These are phyloP conservation scores for Hysterium pulicare DNA, from an alignment of 2,329 filamentous ascomycete species.

Conservation along the genomic window DNA sequence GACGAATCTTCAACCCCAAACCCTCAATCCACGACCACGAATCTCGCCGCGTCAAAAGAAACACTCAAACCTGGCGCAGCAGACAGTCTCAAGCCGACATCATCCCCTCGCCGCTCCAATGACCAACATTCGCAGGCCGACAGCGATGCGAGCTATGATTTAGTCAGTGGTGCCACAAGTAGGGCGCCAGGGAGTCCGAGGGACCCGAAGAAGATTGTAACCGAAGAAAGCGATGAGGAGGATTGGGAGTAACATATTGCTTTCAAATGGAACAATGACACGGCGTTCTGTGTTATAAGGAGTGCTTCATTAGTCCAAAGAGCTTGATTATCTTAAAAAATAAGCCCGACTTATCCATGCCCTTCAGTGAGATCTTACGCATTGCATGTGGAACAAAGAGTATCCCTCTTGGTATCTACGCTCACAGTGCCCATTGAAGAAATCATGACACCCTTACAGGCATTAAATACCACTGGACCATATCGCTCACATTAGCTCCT, in stretches of 20 bases:
- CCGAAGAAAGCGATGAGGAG: conserved; percentile 65
- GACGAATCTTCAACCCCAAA: conserved; percentile 39
- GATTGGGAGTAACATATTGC: conserved; percentile 74
- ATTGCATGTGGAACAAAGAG: no score
- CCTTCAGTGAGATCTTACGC: no score
- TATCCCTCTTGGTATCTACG: no score
- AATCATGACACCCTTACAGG: no score
- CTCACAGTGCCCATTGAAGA: no score
- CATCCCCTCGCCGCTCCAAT: conserved; percentile 63
- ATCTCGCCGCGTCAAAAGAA: conserved; percentile 32
- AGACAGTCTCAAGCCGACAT: conserved; percentile 52
- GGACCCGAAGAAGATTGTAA: conserved; percentile 47
- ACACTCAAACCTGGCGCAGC: conserved; percentile 36
- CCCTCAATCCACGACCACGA: conserved; percentile 12
- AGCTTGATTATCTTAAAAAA: no score
- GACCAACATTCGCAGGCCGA: conserved; percentile 75
- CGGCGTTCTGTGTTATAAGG: no score
- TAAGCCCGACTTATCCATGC: neutral
- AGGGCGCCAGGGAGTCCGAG: conserved; percentile 68
- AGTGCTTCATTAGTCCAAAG: no score
- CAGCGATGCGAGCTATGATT: conserved; percentile 93
- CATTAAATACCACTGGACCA: no score
- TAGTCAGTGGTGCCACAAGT: conserved; percentile 74
- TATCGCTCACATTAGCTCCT: no score
- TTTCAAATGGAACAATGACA: no score